Base-by-base conservation (phyloP, 768 basidiomycete species). In the Boletus sp. region DNA sequence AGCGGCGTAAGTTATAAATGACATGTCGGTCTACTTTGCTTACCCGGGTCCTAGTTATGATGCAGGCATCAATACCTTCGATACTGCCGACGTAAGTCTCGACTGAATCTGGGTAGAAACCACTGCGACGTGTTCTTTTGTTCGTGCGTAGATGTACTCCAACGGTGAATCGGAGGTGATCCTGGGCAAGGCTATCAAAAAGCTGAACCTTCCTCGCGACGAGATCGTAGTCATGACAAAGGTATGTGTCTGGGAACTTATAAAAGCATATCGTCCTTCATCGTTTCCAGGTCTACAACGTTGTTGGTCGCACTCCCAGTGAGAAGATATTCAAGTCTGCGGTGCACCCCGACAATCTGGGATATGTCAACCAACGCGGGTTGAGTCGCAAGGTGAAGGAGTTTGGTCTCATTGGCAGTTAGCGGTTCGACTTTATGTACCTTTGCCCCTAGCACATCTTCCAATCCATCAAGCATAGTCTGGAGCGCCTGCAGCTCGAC, bases 331-430 rank as follows among this genome's bases (percentile, higher is more conserved):
- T 54, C 36, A 54, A 10, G 28, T 54, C 52, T 30, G n/a, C 47
- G n/a, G 35, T 54, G 12, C 46, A 54, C 46, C 6, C 52, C 12
- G 52, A 54, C 47, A 29, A 49, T 5, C 36, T 54, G 28, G 50
- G 50, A 37, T 50, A 50, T 10, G 50, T 50, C 14, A 50, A 50
- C 28, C 50, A 50, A 39, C 50, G 50, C 36, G 50, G 37, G 17
- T 29, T 50, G 37, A 50, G 50, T 37, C 50, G 50, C 37, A 50
- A 50, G 52, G 55, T 55, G 8, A 60, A n/a, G 4, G 71, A 77
- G 28, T 82, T 67, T 1, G 79, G 77, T 18, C 24, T 24, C 24
- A 3, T 3, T 24, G 3, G 24, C 24, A 24, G 24, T 80, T 2
- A 6, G 37, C n/a, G n/a, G 37, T 15, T 12, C 5, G 29, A 33